Evolutionary conservation across 2,329 filamentous ascomycete species (phyloP).

Genomic region (Didymella glomerata): DNA sequence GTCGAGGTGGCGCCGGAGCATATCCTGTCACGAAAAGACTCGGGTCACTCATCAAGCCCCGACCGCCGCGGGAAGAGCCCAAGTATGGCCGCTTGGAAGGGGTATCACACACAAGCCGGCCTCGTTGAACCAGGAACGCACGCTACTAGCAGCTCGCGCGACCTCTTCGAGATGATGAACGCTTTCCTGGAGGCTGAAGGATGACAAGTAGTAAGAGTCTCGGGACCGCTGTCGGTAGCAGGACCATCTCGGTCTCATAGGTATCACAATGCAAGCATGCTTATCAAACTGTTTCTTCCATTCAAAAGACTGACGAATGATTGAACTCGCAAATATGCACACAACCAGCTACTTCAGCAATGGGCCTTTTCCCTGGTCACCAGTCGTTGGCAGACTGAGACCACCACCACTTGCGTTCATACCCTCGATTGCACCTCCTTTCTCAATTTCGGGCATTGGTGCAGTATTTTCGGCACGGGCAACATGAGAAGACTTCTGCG

Average conservation of each 20-base stretch:
- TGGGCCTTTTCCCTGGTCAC: neutral
- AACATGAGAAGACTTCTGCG: neutral
- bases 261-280: neutral
- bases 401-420: neutral
- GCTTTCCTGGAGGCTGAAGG: neutral
- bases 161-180: neutral
- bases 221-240: neutral
- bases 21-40: neutral
- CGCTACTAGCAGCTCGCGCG: neutral
- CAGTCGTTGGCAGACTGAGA: neutral
- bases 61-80: neutral
- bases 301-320: neutral
- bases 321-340: neutral
- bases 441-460: neutral
- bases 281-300: neutral
- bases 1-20: neutral
- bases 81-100: neutral
- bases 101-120: neutral
- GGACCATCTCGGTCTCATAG: neutral
- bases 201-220: neutral
- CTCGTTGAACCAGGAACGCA: neutral
- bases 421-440: neutral
- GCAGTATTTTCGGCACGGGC: neutral
- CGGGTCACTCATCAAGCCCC: neutral
- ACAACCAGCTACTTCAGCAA: neutral